Conservation (phyloP, 306 rosid species). For the Glycyrrhiza uralensis region DNA sequence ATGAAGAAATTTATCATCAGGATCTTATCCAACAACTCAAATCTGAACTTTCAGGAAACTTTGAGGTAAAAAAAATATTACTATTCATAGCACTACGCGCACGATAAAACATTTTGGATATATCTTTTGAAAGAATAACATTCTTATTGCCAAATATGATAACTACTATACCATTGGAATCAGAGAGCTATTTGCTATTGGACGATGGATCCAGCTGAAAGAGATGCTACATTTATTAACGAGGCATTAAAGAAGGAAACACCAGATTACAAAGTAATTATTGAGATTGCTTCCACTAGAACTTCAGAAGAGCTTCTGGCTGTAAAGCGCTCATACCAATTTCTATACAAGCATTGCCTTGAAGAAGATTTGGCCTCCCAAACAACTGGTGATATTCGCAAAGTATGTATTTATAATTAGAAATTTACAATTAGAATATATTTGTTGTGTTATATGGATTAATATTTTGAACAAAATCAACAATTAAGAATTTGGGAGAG, state of each 20-base stretch:
- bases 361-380: conserved; percentile 56
- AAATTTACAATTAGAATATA: not conserved
- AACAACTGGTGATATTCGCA: conserved; percentile 37
- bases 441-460: not conserved
- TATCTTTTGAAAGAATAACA: not conserved
- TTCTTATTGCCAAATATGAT: not conserved
- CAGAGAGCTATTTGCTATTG: conserved; percentile 47
- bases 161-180: conserved; percentile 5
- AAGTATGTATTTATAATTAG: conserved; percentile 28
- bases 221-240: conserved; percentile 42
- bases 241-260: conserved; percentile 27
- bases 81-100: not conserved
- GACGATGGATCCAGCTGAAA: conserved; percentile 54
- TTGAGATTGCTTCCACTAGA: conserved; percentile 46
- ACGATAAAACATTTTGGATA: not conserved
- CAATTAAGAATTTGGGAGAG: too few relatives aligned
- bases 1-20: conserved; percentile 42
- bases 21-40: conserved; percentile 52
- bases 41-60: conserved; percentile 54
- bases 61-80: conserved; percentile 36
- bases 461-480: not conserved
- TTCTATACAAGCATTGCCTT: conserved; percentile 42
- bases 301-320: conserved; percentile 45
- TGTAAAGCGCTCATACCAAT: conserved; percentile 40
- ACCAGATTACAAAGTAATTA: conserved; percentile 35